These are phyloP conservation scores for Daldinia vernicosa DNA, from an alignment of 495 filamentous ascomycete genomes.

Conservation along the genomic window DNA sequence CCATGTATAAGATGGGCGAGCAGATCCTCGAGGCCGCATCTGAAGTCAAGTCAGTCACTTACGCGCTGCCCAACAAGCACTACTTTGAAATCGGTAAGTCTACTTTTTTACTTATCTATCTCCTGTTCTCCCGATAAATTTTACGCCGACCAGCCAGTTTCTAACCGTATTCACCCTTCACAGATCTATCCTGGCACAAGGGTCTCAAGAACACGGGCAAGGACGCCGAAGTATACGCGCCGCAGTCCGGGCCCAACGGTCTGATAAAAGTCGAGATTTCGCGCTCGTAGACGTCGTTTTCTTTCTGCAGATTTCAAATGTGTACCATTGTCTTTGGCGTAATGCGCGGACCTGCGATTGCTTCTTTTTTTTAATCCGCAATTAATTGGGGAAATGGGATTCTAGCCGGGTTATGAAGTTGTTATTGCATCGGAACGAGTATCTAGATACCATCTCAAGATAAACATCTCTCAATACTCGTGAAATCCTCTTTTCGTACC, in stretches of 20 bases:
- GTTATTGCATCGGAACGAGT: slow-evolving; percentile 10
- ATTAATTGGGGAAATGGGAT: slow-evolving; percentile 8
- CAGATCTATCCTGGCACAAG: slow-evolving; percentile 97
- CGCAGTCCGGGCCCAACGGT: slow-evolving; percentile 91
- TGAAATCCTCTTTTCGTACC: not conserved
- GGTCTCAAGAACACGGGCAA: slow-evolving; percentile 95
- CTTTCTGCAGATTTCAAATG: not conserved
- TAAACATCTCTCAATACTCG: not conserved
- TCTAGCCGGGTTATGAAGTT: slow-evolving; percentile 14
- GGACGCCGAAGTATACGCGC: slow-evolving; percentile 94
- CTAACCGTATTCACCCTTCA: slow-evolving; percentile 15
- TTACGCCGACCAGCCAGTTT: not conserved
- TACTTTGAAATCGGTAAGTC: slow-evolving; percentile 95
- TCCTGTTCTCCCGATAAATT: not conserved
- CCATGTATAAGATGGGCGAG: slow-evolving; percentile 98
- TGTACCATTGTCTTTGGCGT: slow-evolving; percentile 28
- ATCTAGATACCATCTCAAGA: slow-evolving; percentile 35
- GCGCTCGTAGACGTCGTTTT: slow-evolving; percentile 54
- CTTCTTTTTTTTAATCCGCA: slow-evolving; percentile 20
- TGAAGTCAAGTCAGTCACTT: slow-evolving; percentile 76
- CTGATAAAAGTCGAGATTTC: slow-evolving; percentile 94
- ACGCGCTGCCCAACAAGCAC: slow-evolving; percentile 94
- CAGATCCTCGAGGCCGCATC: slow-evolving; percentile 81
- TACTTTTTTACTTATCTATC: too few species aligned
- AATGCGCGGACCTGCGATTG: slow-evolving; percentile 20